Evolutionary conservation across 805 yeast genomes (phyloP), one percentile per base, ranked within the genome.

Genomic region (Wickerhamomyces queroliae): DNA sequence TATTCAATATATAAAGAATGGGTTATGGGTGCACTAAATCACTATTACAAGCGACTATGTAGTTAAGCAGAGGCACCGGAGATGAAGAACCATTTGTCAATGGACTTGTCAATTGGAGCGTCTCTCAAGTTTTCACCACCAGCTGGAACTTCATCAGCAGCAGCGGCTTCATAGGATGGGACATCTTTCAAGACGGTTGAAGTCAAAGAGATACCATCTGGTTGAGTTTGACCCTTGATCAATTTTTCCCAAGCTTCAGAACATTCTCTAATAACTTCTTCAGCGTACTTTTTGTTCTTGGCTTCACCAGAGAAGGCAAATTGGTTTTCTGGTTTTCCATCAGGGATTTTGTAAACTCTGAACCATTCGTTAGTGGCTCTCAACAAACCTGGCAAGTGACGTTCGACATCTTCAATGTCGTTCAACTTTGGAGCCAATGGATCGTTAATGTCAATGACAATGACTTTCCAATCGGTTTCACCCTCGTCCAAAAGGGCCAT

Each of bases 11-110:
- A 7, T 28, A 28, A 17, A 16, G 11, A 23, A 23, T 8, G 25
- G 25, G 11, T 23, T n/a, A n/a, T n/a, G n/a, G n/a, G n/a, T n/a
- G n/a, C n/a, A n/a, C 10, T 23, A 23, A 23, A 23, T 8, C 8
- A 8, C 11, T 23, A 8, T 17, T 9, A 28, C 6, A 28, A 20
- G 15, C 17, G 31, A 9, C 31, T 13, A 13, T 17, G 31, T 43
- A 31, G 45, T 41, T 45, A 69, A 56, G 72, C 70, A 49, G 78
- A 70, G 47, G 84, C 80, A 69, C 91, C 93, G 44, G 91, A 87
- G 62, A 91, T 91, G 80, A 80, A 91, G 78, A 93, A 91, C 99
- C 99, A 91, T 73, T 91, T 91, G 78, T 91, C 98, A 63, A 91
- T 72, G 41, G 96, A 87, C 69, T 85, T 79, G 74, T 91, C 99